Evolutionary conservation across 2,329 filamentous ascomycete species (phyloP).

Genomic region (Alternaria rosae): DNA sequence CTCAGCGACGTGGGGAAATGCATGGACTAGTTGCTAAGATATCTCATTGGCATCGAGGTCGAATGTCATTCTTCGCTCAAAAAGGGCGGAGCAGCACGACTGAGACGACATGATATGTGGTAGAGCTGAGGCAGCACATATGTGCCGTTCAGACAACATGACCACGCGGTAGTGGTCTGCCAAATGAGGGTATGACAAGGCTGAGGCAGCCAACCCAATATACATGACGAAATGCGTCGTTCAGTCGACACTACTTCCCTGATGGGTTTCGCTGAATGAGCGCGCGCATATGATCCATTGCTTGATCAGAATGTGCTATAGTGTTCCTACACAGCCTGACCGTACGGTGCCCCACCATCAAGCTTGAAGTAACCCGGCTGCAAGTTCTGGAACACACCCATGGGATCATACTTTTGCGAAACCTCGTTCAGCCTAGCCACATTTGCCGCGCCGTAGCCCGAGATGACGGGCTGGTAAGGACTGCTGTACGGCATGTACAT

Average conservation of each 20-base stretch:
- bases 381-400: slow-evolving; percentile 16
- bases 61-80: background rate
- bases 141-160: background rate
- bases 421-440: slow-evolving; percentile 21
- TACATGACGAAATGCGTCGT: background rate
- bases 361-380: slow-evolving; percentile 21
- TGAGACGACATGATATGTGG: background rate
- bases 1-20: background rate
- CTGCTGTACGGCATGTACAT: slow-evolving; percentile 58
- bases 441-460: slow-evolving; percentile 52
- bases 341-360: background rate
- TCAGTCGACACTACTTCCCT: background rate
- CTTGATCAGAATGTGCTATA: background rate
- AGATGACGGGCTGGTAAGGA: slow-evolving; percentile 51
- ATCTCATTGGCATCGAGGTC: background rate
- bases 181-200: background rate
- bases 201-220: background rate
- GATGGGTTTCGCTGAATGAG: background rate
- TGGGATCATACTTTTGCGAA: slow-evolving; percentile 17
- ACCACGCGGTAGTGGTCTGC: background rate
- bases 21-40: background rate
- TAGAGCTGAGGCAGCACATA: background rate
- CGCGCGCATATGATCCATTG: background rate
- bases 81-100: background rate
- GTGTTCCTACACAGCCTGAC: background rate